Evolutionary conservation across 768 basidiomycete genomes (phyloP), one percentile per base, ranked within the genome.

Genomic region (Lyophyllum atratum): DNA sequence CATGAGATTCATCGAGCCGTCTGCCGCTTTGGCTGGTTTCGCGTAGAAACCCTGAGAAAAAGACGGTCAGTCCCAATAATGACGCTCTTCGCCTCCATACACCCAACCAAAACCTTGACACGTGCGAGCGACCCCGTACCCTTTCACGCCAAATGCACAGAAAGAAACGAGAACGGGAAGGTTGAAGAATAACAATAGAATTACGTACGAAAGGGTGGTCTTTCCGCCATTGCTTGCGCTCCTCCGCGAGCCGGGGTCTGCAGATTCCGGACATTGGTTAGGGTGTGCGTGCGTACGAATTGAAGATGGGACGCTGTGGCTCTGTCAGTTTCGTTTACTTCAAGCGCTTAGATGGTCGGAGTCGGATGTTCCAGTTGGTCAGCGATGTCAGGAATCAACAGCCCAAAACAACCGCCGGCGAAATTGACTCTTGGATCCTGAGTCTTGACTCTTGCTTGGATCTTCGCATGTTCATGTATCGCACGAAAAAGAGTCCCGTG

Each of bases 161-260:
- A 40, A 31, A 45, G 21, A 40, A 22, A 56, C 29, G 40, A 15
- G n/a, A 37, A 45, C 14, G 21, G 33, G 9, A 28, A 48, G 14
- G 10, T 4, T 15, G 25, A 31, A 21, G 12, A 15, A n/a, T 28
- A 52, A 58, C 43, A 55, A 54, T 21, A 31, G 11, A 19, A 34
- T 26, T 25, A 83, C 93, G 76, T 73, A 98, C 97, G 66, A 96
- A 98, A 28, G 97, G 97, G 74, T 99, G 97, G 64, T 98, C 97
- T 74, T 95, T 98, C 57, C 97, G 77, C 97, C 97, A 99, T 68
- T 95, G 93, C 76, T 99, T 99, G 68, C 97, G 86, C 74, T 99
- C 97, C 74, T 98, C 97, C 26, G 94, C 85, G 15, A 99, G 81
- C 66, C 97, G 89, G 33, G 90, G 87, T 72, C 94, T 85, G 72